A percentile compares a stretch with the other conserved stretches of the same genome.
Conservation (phyloP, 257 asterid genomes). For the Solanum clarkiae region DNA sequence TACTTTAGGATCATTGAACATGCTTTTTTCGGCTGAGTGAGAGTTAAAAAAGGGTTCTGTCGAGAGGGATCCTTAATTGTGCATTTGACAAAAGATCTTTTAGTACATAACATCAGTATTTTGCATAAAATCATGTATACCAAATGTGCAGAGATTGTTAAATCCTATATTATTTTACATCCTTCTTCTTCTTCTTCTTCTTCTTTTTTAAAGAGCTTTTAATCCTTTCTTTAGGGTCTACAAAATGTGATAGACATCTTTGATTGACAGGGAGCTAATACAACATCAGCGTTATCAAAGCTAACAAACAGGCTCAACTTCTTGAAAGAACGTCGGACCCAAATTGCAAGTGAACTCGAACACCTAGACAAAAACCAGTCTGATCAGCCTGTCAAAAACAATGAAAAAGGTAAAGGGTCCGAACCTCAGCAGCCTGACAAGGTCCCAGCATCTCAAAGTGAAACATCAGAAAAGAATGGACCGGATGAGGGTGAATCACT, state of each 20-base stretch:
- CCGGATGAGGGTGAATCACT: background rate
- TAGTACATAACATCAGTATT: background rate
- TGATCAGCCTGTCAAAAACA: constrained; percentile 16
- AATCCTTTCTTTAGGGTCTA: background rate
- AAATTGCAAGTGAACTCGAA: constrained; percentile 58
- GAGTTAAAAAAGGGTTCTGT: background rate
- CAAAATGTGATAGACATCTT: background rate
- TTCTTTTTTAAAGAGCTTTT: background rate
- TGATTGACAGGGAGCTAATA: constrained; percentile 49
- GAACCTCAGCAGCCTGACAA: constrained; percentile 19
- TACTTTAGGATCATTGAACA: background rate
- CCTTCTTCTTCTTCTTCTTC: background rate
- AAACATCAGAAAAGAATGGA: constrained; percentile 19
- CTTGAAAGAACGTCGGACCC: constrained; percentile 82
- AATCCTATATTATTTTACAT: background rate
- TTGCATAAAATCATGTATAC: background rate
- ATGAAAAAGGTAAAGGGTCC: constrained; percentile 23
- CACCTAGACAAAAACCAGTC: constrained; percentile 40
- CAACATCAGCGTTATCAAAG: constrained; percentile 73
- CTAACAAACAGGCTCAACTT: constrained; percentile 81
- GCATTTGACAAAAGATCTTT: background rate
- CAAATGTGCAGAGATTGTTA: background rate
- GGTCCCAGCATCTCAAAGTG: constrained; percentile 24
- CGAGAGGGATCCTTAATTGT: background rate
- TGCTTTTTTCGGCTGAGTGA: background rate